These are phyloP conservation scores for Podospora didyma DNA, from an alignment of 495 filamentous ascomycete genomes.

Conservation along the genomic window DNA sequence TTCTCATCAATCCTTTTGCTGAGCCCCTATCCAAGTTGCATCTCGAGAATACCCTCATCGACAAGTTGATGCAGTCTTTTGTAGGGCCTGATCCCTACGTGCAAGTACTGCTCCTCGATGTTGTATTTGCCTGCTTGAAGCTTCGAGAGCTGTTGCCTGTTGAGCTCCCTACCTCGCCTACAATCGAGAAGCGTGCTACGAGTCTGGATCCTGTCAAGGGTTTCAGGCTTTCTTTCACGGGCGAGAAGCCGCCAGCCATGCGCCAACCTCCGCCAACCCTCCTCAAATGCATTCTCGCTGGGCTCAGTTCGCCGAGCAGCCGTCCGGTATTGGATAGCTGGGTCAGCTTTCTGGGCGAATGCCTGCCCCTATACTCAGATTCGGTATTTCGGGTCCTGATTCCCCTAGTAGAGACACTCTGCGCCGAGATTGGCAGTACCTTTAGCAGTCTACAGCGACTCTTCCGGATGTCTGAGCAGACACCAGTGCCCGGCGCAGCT, in stretches of 20 bases:
- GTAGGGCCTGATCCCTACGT: conserved; percentile 58
- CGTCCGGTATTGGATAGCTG: conserved; percentile 82
- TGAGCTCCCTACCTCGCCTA: conserved; percentile 39
- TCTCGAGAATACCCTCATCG: conserved; percentile 69
- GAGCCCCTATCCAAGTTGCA: conserved; percentile 62
- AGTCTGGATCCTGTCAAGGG: conserved; percentile 25
- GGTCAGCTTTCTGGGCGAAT: conserved; percentile 81
- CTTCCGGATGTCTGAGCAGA: conserved; percentile 43
- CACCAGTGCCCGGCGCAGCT: conserved; percentile 19
- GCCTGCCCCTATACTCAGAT: conserved; percentile 74
- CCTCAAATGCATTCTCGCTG: conserved; percentile 76
- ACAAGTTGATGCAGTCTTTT: conserved; percentile 62
- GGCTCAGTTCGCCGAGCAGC: conserved; percentile 71
- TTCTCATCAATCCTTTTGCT: conserved; percentile 68
- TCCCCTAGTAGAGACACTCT: conserved; percentile 85
- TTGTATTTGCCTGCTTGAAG: conserved; percentile 66
- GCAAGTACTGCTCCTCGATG: conserved; percentile 71
- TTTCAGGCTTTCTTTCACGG: conserved; percentile 18
- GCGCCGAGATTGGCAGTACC: conserved; percentile 63
- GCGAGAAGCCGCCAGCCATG: conserved; percentile 27
- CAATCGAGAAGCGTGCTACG: conserved; percentile 36
- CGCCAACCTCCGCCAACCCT: conserved; percentile 67
- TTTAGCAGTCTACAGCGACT: conserved; percentile 60
- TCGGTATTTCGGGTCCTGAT: conserved; percentile 86
- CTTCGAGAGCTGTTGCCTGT: conserved; percentile 52